Percentiles rank a stretch among this genome's conserved stretches.
Evolutionary conservation across 768 basidiomycete species (phyloP).

Genomic region (Tulasnella sp.): DNA sequence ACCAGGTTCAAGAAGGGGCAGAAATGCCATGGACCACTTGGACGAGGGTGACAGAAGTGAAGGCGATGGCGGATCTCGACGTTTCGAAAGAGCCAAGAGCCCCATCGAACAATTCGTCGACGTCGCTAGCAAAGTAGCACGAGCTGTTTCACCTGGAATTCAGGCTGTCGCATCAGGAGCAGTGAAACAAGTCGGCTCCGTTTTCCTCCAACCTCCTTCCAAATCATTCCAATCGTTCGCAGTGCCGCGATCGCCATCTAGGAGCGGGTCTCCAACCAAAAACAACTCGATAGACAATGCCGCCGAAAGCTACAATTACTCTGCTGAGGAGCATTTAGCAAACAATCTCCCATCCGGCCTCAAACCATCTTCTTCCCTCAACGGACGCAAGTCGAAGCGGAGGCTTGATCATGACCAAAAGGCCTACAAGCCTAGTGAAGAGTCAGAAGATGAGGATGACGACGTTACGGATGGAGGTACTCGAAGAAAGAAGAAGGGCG

Average conservation of each 20-base stretch:
- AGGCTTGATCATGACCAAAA: constrained; percentile 55
- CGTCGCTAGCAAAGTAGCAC: not conserved
- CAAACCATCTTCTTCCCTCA: not conserved
- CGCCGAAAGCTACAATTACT: constrained; percentile 55
- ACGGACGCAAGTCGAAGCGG: constrained; percentile 6
- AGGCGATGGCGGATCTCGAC: not conserved
- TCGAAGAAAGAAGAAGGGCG: constrained; percentile 35
- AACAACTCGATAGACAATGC: constrained; percentile 1
- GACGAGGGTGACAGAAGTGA: not conserved
- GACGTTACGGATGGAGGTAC: constrained; percentile 40
- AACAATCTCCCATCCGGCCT: not conserved
- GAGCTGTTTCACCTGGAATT: constrained; percentile 9
- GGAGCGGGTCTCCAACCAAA: not conserved
- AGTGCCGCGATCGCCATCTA: not conserved
- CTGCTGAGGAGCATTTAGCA: constrained; percentile 46
- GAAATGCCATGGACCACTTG: not conserved
- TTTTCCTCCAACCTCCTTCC: constrained; percentile 1
- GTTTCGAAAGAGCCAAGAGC: constrained; percentile 5
- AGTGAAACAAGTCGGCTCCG: not conserved
- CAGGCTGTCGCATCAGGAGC: not conserved
- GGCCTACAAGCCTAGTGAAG: constrained; percentile 63
- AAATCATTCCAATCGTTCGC: not conserved
- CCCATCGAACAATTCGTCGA: constrained; percentile 5
- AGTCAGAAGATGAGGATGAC: constrained; percentile 41
- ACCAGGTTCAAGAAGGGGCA: constrained; percentile 2